Percentiles rank a stretch among this genome's conserved stretches.
phyloP scores from a whole-genome alignment of 208 protist genomes.

The Wallacemonas rigidus region DNA sequence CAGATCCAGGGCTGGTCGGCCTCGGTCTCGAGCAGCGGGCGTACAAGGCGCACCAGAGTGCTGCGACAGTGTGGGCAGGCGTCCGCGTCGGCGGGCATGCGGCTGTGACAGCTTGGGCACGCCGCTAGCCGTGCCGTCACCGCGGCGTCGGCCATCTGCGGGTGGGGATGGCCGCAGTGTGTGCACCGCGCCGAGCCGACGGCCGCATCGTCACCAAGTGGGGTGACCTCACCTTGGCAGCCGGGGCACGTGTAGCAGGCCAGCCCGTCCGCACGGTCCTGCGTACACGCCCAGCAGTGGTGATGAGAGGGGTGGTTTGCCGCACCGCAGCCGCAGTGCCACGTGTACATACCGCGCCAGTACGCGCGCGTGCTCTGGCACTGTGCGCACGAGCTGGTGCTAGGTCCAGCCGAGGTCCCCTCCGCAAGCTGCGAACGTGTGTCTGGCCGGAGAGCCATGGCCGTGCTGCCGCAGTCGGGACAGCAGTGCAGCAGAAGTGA shows the following conservation, averaged over 20 bases:
- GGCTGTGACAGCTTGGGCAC: constrained; percentile 44
- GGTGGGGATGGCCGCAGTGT: constrained; percentile 43
- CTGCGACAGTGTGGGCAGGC: constrained; percentile 43
- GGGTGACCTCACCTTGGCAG: background rate
- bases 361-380: constrained; percentile 25
- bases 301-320: constrained; percentile 39
- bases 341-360: constrained; percentile 42
- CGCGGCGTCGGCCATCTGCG: constrained; percentile 35
- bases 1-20: constrained; percentile 46
- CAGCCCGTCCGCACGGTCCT: constrained; percentile 3
- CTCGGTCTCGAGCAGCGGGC: constrained; percentile 32
- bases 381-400: background rate
- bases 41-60: constrained; percentile 26
- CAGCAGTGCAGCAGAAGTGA: constrained; percentile 11
- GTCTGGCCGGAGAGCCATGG: background rate
- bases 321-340: constrained; percentile 72
- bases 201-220: constrained; percentile 1
- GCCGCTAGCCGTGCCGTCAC: constrained; percentile 24
- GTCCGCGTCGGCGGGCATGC: constrained; percentile 24
- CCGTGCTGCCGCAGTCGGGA: constrained; percentile 5
- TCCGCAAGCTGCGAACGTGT: too few relatives aligned
- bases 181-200: constrained; percentile 21
- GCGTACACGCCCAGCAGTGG: constrained; percentile 62
- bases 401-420: too few relatives aligned
- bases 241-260: constrained; percentile 3